Percentiles rank a stretch among this genome's conserved stretches.
Evolutionary conservation across 2,329 filamentous ascomycete species (phyloP).

Genomic region (Penicillium corylophilum): DNA sequence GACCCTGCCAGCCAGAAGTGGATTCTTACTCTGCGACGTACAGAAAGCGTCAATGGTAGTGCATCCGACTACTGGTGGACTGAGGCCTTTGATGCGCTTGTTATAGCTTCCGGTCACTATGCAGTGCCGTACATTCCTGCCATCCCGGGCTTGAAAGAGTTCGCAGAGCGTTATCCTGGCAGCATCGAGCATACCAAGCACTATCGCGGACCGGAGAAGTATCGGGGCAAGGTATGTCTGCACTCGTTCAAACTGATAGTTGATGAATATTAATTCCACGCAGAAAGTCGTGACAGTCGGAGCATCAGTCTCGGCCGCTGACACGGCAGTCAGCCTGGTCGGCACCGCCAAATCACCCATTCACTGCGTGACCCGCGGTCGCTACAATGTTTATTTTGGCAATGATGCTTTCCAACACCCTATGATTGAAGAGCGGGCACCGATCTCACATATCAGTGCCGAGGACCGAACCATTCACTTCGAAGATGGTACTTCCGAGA

Average conservation of each 20-base stretch:
- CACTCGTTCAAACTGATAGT: neutral
- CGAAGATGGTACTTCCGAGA: conserved; percentile 53
- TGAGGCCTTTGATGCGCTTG: conserved; percentile 61
- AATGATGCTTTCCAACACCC: conserved; percentile 62
- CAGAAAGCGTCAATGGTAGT: conserved; percentile 17
- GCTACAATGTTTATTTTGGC: conserved; percentile 57
- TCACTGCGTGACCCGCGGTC: conserved; percentile 55
- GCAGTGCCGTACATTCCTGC: conserved; percentile 54
- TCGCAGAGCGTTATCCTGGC: conserved; percentile 38
- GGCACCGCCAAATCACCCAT: conserved; percentile 49
- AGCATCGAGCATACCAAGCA: conserved; percentile 45
- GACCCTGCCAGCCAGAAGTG: conserved; percentile 54
- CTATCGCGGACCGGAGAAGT: conserved; percentile 39
- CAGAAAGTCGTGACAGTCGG: conserved; percentile 62
- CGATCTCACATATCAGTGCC: conserved; percentile 36
- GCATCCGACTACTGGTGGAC: conserved; percentile 61
- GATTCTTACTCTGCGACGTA: conserved; percentile 53
- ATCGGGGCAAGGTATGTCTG: conserved; percentile 35
- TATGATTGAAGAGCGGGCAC: conserved; percentile 30
- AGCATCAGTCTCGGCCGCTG: conserved; percentile 63
- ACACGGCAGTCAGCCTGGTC: conserved; percentile 58
- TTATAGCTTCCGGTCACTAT: conserved; percentile 62
- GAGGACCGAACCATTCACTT: conserved; percentile 53
- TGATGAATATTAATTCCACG: neutral
- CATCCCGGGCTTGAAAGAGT: conserved; percentile 45